Conservation (phyloP, 257 asterid genomes). For the Lavandula angustifolia region DNA sequence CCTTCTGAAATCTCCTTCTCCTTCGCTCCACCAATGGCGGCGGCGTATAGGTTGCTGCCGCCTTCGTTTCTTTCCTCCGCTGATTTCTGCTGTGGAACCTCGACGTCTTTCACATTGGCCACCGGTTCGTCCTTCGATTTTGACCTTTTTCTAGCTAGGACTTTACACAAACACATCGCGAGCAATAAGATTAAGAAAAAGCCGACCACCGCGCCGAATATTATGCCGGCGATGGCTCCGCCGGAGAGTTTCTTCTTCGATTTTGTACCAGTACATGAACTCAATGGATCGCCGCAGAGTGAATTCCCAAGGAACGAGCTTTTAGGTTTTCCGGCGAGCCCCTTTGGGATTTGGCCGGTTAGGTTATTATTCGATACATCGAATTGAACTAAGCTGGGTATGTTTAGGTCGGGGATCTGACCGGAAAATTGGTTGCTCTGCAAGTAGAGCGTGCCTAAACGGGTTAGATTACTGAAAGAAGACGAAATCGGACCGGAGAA, state of each 20-base stretch:
- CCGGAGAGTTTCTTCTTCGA: constrained; percentile 65
- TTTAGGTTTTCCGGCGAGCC: constrained; percentile 49
- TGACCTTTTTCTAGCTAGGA: constrained; percentile 33
- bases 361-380: constrained; percentile 66
- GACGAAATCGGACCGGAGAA: constrained; percentile 69
- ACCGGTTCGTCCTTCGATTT: constrained; percentile 43
- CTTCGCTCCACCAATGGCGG: constrained; percentile 42
- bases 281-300: constrained; percentile 76
- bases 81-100: constrained; percentile 43
- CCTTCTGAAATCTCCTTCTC: constrained; percentile 43
- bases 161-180: constrained; percentile 52
- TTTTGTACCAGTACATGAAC: constrained; percentile 40
- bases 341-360: constrained; percentile 65
- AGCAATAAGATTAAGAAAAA: constrained; percentile 50
- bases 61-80: constrained; percentile 40
- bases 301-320: constrained; percentile 61
- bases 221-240: constrained; percentile 89
- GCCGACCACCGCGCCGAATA: constrained; percentile 64
- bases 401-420: constrained; percentile 55
- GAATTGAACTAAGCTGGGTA: constrained; percentile 59
- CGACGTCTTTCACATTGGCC: constrained; percentile 44
- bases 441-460: constrained; percentile 79
- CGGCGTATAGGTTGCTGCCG: constrained; percentile 43
- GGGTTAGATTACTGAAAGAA: constrained; percentile 57
- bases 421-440: constrained; percentile 69